Evolutionary conservation across 2,329 filamentous ascomycete genomes (phyloP).

Genomic region (Aspergillus fijiensis): DNA sequence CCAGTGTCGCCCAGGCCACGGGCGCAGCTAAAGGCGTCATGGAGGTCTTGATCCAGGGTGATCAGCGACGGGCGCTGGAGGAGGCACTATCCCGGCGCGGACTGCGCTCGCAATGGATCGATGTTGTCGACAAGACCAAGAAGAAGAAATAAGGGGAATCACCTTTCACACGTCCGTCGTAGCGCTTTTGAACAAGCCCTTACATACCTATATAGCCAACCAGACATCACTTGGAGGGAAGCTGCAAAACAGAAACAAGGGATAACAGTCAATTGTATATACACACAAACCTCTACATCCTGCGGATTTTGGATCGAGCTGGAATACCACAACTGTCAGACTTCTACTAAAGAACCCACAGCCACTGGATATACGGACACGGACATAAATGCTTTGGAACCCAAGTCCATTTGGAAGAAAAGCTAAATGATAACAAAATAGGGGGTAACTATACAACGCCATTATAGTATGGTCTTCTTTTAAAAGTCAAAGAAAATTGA

Average conservation of each 20-base stretch:
- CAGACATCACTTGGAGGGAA: too few species aligned
- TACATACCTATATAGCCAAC: too few species aligned
- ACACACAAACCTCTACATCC: too few species aligned
- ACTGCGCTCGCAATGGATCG: conserved; percentile 59
- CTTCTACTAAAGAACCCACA: too few species aligned
- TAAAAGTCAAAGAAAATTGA: conserved; percentile 4
- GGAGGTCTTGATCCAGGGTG: conserved; percentile 68
- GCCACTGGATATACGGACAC: too few species aligned
- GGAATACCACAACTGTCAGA: too few species aligned
- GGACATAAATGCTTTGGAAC: background rate
- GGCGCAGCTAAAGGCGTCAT: conserved; percentile 64
- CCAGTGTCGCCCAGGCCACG: conserved; percentile 61
- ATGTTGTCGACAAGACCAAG: conserved; percentile 67
- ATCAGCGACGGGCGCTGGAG: conserved; percentile 61
- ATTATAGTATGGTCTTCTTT: conserved; percentile 12
- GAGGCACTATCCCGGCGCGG: conserved; percentile 61
- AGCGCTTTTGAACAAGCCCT: too few species aligned
- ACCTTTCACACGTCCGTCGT: too few species aligned
- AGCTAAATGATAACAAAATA: conserved; percentile 8
- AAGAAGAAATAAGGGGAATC: conserved; percentile 52
- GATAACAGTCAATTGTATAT: too few species aligned
- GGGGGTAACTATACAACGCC: conserved; percentile 11
- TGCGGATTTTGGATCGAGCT: too few species aligned
- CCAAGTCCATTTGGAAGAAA: background rate
- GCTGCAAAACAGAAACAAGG: too few species aligned